phyloP scores from a whole-genome alignment of 257 asterid genomes.

The Cruciata laevipes region DNA sequence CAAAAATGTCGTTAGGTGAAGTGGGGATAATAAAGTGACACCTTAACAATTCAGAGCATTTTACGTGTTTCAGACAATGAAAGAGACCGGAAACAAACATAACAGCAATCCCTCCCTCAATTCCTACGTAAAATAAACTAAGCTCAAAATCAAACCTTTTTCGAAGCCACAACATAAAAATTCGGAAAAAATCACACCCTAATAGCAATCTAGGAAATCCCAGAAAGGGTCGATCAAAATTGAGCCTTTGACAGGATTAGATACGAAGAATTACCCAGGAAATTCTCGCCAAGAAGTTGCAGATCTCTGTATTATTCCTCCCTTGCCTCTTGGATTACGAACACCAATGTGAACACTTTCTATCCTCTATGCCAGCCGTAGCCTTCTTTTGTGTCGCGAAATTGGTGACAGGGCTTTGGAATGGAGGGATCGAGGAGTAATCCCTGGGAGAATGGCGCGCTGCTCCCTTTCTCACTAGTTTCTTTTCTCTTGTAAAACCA shows the following conservation, averaged over 20 bases:
- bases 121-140: constrained; percentile 4
- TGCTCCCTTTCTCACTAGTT: neutral
- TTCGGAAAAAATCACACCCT: neutral
- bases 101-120: constrained; percentile 11
- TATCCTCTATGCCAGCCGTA: constrained; percentile 14
- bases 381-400: neutral
- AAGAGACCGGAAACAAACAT: constrained; percentile 7
- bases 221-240: constrained; percentile 13
- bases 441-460: constrained; percentile 6
- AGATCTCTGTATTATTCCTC: constrained; percentile 27
- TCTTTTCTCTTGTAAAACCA: constrained; percentile 1
- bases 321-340: neutral
- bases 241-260: constrained; percentile 23
- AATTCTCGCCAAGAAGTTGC: constrained; percentile 20
- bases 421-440: constrained; percentile 38
- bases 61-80: constrained; percentile 15
- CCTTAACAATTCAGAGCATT: constrained; percentile 40
- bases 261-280: constrained; percentile 15
- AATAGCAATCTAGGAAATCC: neutral
- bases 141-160: constrained; percentile 6
- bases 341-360: constrained; percentile 15
- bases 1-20: constrained; percentile 44
- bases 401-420: constrained; percentile 14
- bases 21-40: constrained; percentile 53
- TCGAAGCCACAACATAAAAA: neutral